Evolutionary conservation across 345 rosid species (phyloP).

Genomic region (Syzygium aqueum): DNA sequence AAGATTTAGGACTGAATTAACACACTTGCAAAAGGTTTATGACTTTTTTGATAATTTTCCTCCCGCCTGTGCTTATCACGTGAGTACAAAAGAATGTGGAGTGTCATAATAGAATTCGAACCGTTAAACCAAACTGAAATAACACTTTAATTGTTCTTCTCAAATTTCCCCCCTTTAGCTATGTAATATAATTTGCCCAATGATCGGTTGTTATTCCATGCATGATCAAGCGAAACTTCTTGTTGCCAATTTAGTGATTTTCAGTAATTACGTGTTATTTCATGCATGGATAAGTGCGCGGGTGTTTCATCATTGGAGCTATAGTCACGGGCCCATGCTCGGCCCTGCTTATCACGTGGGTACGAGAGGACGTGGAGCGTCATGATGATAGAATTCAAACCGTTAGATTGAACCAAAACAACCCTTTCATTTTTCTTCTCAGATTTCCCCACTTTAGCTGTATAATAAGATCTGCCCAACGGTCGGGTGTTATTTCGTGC

Average conservation of each 20-base stretch:
- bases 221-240: background rate
- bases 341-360: accelerated
- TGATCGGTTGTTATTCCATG: accelerated
- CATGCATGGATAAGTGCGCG: background rate
- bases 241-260: background rate
- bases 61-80: accelerated
- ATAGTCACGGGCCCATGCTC: accelerated
- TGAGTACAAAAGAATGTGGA: accelerated
- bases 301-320: background rate
- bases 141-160: background rate
- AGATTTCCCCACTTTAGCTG: background rate
- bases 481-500: accelerated
- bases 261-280: background rate
- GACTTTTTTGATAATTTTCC: no score
- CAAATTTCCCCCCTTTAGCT: background rate
- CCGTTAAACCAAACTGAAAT: accelerated
- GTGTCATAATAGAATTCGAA: accelerated
- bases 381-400: accelerated
- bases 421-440: background rate
- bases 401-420: accelerated
- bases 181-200: background rate
- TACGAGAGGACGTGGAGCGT: accelerated
- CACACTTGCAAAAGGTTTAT: no score
- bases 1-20: no score
- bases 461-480: background rate